Percentiles rank a stretch among this genome's conserved stretches.
phyloP scores from a whole-genome alignment of 805 yeast genomes.

The Cephaloascus fragrans region DNA sequence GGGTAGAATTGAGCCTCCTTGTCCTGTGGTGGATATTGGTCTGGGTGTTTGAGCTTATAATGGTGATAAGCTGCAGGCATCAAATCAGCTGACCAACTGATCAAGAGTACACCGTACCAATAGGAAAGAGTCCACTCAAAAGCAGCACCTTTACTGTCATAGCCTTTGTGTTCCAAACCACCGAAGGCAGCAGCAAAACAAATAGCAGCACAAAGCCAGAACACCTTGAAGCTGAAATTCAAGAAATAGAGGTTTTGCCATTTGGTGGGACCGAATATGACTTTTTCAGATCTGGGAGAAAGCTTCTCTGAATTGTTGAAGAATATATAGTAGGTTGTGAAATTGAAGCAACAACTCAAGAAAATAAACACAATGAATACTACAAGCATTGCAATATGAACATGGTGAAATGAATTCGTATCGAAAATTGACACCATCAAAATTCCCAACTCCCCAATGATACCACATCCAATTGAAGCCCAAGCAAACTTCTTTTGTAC shows the following conservation, averaged over 20 bases:
- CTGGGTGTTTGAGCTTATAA: neutral
- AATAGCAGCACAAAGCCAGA: slow-evolving; percentile 62
- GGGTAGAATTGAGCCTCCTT: too few relatives aligned
- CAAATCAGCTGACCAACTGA: slow-evolving; percentile 61
- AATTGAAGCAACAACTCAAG: slow-evolving; percentile 29
- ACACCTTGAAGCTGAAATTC: slow-evolving; percentile 32
- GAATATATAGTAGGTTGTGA: slow-evolving; percentile 25
- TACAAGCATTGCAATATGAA: slow-evolving; percentile 61
- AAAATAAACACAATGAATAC: slow-evolving; percentile 65
- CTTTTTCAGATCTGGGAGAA: slow-evolving; percentile 27
- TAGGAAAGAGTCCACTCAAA: slow-evolving; percentile 87
- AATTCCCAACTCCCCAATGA: slow-evolving; percentile 63
- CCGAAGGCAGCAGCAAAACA: slow-evolving; percentile 64
- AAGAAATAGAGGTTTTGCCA: slow-evolving; percentile 30
- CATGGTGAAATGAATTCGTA: slow-evolving; percentile 44
- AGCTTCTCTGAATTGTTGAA: slow-evolving; percentile 25
- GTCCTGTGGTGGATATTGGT: too few relatives aligned
- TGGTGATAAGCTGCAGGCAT: slow-evolving; percentile 39
- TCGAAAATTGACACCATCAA: slow-evolving; percentile 67
- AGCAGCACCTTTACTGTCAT: slow-evolving; percentile 41
- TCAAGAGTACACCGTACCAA: slow-evolving; percentile 65
- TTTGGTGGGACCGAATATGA: slow-evolving; percentile 24
- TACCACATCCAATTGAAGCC: slow-evolving; percentile 30
- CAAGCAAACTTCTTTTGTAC: slow-evolving; percentile 35
- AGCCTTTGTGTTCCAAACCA: slow-evolving; percentile 20